Evolutionary conservation across 371 early-diverging fungal species (phyloP).

Genomic region (Syncephalis plumigaleata): DNA sequence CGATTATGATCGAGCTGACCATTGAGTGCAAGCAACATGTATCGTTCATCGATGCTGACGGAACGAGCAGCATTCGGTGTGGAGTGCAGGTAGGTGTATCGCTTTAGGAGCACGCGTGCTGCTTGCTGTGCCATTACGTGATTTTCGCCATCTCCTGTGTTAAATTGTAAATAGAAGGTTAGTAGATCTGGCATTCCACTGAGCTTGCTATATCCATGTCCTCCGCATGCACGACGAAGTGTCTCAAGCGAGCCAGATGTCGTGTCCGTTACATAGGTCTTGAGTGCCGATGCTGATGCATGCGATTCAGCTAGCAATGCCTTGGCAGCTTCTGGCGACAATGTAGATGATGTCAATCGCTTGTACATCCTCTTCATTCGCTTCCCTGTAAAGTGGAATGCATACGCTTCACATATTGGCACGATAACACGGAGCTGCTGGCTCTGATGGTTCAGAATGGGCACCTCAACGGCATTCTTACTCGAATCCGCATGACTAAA

Average conservation of each 20-base stretch:
- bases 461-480: constrained; percentile 32
- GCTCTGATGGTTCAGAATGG: constrained; percentile 62
- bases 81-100: not conserved
- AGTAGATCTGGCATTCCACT: constrained; percentile 56
- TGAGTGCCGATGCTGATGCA: constrained; percentile 66
- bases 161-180: constrained; percentile 46
- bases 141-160: constrained; percentile 77
- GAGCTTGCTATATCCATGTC: constrained; percentile 68
- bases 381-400: constrained; percentile 46
- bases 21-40: constrained; percentile 7
- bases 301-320: constrained; percentile 58
- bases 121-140: constrained; percentile 65
- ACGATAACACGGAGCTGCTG: constrained; percentile 66
- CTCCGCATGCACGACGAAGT: constrained; percentile 68
- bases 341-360: no score
- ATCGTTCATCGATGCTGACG: not conserved
- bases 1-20: constrained; percentile 16
- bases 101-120: constrained; percentile 31
- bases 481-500: constrained; percentile 26
- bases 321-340: constrained; percentile 27
- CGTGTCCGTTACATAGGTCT: constrained; percentile 58
- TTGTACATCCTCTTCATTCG: no score
- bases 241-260: constrained; percentile 59
- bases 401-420: constrained; percentile 58
- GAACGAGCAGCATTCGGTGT: not conserved